Conservation (phyloP, 2,329 filamentous ascomycete genomes). For the Aspergillus brasiliensis region DNA sequence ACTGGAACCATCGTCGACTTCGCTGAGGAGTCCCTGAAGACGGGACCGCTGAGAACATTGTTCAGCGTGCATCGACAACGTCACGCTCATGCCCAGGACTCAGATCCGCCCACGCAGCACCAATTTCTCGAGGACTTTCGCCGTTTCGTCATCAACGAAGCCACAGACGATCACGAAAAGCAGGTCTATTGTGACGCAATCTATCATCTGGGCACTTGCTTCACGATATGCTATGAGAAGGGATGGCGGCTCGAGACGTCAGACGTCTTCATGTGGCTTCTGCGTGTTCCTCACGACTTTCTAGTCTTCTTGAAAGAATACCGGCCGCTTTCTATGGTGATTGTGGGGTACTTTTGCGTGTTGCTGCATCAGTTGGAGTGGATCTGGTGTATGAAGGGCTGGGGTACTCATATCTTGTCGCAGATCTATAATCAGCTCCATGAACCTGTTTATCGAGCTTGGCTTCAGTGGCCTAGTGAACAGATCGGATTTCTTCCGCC, state of each 20-base stretch:
- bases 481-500: slow-evolving; percentile 4
- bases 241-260: slow-evolving; percentile 18
- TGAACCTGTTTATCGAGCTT: slow-evolving; percentile 9
- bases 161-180: not conserved
- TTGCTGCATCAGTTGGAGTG: slow-evolving; percentile 20
- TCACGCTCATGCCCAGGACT: not conserved
- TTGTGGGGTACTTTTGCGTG: slow-evolving; percentile 21
- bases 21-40: slow-evolving; percentile 23
- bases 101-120: not conserved
- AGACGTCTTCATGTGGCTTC: slow-evolving; percentile 25
- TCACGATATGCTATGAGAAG: slow-evolving; percentile 4
- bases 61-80: slow-evolving; percentile 10
- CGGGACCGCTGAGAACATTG: slow-evolving; percentile 16
- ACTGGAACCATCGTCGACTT: slow-evolving; percentile 36
- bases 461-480: slow-evolving; percentile 21
- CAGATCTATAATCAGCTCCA: slow-evolving; percentile 14
- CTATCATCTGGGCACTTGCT: slow-evolving; percentile 1
- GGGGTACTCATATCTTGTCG: slow-evolving; percentile 16
- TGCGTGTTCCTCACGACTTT: slow-evolving; percentile 19
- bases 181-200: slow-evolving; percentile 17
- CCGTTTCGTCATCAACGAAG: slow-evolving; percentile 11
- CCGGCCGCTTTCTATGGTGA: slow-evolving; percentile 15
- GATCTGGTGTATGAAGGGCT: slow-evolving; percentile 24
- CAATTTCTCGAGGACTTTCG: slow-evolving; percentile 13
- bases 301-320: slow-evolving; percentile 7